Evolutionary conservation across 352 stramenopile species (phyloP).

Genomic region (Pythium utonaiense): DNA sequence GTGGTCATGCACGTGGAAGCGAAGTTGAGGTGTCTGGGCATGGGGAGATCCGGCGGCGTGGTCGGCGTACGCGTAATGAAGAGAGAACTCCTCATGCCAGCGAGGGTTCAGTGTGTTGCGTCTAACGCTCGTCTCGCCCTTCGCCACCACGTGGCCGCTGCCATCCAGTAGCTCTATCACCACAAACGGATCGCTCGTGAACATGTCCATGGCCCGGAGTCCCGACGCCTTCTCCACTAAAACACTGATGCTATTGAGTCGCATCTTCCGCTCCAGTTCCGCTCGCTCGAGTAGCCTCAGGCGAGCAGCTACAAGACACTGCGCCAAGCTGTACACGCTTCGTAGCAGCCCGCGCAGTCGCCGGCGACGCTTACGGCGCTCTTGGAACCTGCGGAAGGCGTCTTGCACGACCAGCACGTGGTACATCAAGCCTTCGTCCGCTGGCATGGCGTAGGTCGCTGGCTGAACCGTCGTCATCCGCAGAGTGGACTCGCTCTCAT

Average conservation of each 20-base stretch:
- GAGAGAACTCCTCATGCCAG: constrained; percentile 73
- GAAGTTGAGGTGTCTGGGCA: background rate
- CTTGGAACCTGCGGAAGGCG: constrained; percentile 39
- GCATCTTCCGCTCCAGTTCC: constrained; percentile 27
- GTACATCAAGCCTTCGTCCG: constrained; percentile 53
- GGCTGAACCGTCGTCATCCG: constrained; percentile 24
- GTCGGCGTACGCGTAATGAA: constrained; percentile 43
- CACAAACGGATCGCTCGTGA: constrained; percentile 69
- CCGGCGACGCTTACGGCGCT: constrained; percentile 20
- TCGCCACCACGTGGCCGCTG: constrained; percentile 28
- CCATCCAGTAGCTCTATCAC: constrained; percentile 28
- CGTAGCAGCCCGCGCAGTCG: constrained; percentile 31
- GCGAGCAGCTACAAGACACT: constrained; percentile 26
- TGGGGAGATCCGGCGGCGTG: constrained; percentile 8
- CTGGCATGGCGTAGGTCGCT: constrained; percentile 48
- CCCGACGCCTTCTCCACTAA: constrained; percentile 43
- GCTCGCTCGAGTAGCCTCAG: constrained; percentile 21
- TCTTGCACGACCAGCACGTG: constrained; percentile 70
- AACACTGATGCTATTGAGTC: constrained; percentile 60
- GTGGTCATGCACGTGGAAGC: constrained; percentile 35
- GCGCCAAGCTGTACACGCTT: constrained; percentile 26
- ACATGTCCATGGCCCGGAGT: constrained; percentile 48
- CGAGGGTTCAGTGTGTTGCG: constrained; percentile 50
- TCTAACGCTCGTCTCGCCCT: constrained; percentile 47
- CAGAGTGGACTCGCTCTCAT: constrained; percentile 5